Evolutionary conservation across 75 land plant species (phyloP).

Genomic region (Pinus taeda): DNA sequence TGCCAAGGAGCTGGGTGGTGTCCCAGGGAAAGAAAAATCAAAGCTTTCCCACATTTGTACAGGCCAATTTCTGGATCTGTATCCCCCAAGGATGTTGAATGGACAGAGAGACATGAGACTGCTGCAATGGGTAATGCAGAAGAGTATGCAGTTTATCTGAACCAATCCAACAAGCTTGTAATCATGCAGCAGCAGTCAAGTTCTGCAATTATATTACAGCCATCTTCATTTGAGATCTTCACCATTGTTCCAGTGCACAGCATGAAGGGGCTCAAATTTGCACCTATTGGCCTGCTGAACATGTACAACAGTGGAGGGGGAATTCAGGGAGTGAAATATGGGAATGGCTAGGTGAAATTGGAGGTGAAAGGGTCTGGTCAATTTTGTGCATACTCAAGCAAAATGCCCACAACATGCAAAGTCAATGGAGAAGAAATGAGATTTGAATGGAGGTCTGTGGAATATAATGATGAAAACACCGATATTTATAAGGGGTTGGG

Average conservation of each 20-base stretch:
- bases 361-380: no score
- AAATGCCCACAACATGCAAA: no score
- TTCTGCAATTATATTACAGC: constrained; percentile 16
- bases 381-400: no score
- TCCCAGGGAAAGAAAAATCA: constrained; percentile 32
- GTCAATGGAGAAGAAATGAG: no score
- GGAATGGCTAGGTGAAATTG: no score
- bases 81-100: constrained; percentile 43
- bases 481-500: no score
- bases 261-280: constrained; percentile 21
- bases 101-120: constrained; percentile 37
- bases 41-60: constrained; percentile 38
- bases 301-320: constrained; percentile 3
- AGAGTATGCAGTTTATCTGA: constrained; percentile 39
- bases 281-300: constrained; percentile 3
- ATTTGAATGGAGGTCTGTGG: no score
- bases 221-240: constrained; percentile 49
- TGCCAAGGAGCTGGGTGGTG: constrained; percentile 68
- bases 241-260: constrained; percentile 27
- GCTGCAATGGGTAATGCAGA: constrained; percentile 27
- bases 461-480: no score
- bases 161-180: constrained; percentile 21
- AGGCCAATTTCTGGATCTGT: constrained; percentile 30
- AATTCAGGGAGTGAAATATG: constrained; percentile 7
- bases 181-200: constrained; percentile 2